A percentile compares a stretch with the other conserved stretches of the same genome.
Evolutionary conservation across 768 basidiomycete genomes (phyloP).

Genomic region (Tulasnella sp.): DNA sequence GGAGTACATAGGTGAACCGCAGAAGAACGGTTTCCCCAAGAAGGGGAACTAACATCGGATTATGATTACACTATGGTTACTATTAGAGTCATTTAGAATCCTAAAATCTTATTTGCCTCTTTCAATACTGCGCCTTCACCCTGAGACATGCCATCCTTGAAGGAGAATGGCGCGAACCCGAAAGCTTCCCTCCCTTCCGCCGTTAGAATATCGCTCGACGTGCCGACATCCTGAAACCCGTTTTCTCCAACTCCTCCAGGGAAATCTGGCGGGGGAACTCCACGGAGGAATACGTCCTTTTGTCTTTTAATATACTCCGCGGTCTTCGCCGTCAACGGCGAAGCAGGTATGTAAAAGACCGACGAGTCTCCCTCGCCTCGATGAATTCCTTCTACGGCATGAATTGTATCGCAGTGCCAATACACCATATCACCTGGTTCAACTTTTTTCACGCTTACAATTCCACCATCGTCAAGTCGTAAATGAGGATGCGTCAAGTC

Average conservation of each 20-base stretch:
- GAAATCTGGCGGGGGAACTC: slow-evolving; percentile 24
- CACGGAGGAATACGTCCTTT: neutral
- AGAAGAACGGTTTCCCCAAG: neutral
- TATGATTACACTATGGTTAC: neutral
- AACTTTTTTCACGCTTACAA: slow-evolving; percentile 56
- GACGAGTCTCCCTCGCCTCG: slow-evolving; percentile 27
- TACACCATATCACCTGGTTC: slow-evolving; percentile 56
- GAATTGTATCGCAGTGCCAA: slow-evolving; percentile 28
- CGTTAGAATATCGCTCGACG: neutral
- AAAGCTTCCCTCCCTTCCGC: neutral
- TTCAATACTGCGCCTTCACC: neutral
- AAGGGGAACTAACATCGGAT: neutral
- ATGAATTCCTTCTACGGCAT: slow-evolving; percentile 17
- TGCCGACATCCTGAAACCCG: slow-evolving; percentile 13
- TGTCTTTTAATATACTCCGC: slow-evolving; percentile 24
- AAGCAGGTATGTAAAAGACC: slow-evolving; percentile 27
- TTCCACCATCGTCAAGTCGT: slow-evolving; percentile 46
- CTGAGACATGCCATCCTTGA: neutral
- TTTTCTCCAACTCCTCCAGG: slow-evolving; percentile 25
- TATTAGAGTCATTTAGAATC: neutral
- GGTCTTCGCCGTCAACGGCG: slow-evolving; percentile 27
- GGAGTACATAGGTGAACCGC: neutral
- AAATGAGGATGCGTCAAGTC: slow-evolving; percentile 60
- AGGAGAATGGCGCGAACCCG: neutral
- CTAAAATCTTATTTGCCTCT: slow-evolving; percentile 1